A percentile compares a stretch with the other conserved stretches of the same genome.
phyloP scores from a whole-genome alignment of 2,329 filamentous ascomycete species.

The Neoarthrinium moseri region DNA sequence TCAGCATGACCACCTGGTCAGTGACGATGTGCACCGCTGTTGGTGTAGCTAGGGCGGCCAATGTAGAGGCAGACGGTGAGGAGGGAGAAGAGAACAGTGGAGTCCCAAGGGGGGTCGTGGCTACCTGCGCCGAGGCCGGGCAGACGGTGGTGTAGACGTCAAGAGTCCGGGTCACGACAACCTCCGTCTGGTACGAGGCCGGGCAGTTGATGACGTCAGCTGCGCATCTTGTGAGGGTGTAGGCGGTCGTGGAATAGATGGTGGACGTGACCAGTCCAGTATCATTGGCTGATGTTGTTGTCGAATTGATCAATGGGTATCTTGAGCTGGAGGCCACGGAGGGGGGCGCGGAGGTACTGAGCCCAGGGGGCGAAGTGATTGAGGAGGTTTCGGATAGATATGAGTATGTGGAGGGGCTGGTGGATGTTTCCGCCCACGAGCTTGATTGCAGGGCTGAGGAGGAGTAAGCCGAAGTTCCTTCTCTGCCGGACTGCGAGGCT shows the following conservation, averaged over 20 bases:
- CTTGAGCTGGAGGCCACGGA: no score
- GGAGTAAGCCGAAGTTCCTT: no score
- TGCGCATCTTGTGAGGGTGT: constrained; percentile 21
- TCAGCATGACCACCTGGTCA: constrained; percentile 17
- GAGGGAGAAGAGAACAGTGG: no score
- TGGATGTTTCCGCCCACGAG: no score
- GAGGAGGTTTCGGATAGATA: no score
- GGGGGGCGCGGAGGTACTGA: no score
- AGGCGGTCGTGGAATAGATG: constrained; percentile 12
- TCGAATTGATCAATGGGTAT: background rate
- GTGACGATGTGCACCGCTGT: constrained; percentile 14
- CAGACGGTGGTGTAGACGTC: constrained; percentile 2
- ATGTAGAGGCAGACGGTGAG: background rate
- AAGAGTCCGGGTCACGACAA: constrained; percentile 19
- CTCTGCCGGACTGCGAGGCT: no score
- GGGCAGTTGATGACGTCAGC: constrained; percentile 23
- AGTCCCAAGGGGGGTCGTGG: background rate
- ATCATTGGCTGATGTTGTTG: background rate
- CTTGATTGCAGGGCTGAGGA: no score
- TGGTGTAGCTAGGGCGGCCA: constrained; percentile 5
- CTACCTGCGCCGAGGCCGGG: background rate
- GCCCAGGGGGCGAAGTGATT: no score
- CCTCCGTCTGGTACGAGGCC: constrained; percentile 19
- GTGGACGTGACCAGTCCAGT: constrained; percentile 14
- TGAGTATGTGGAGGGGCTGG: no score